phyloP scores from a whole-genome alignment of 345 rosid genomes.

The Arabis hirsuta region DNA sequence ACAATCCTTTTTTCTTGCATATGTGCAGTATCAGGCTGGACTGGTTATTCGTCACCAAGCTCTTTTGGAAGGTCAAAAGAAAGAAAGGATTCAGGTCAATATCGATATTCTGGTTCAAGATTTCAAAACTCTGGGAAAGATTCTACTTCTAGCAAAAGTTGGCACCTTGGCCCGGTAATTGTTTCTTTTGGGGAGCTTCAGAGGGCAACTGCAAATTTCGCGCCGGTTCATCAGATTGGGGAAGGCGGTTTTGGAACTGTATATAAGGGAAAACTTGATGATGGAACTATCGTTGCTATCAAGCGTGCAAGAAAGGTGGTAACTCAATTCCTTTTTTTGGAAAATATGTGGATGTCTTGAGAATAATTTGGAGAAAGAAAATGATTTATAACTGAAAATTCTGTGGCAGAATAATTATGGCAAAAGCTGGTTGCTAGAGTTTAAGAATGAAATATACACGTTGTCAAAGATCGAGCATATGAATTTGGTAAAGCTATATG shows the following conservation, averaged over 20 bases:
- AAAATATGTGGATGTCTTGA: background rate
- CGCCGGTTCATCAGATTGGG: slow-evolving; percentile 65
- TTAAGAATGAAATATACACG: slow-evolving; percentile 82
- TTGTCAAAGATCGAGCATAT: slow-evolving; percentile 90
- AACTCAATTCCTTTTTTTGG: background rate
- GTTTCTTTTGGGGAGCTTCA: slow-evolving; percentile 70
- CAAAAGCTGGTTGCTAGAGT: slow-evolving; percentile 55
- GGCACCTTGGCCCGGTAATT: slow-evolving; percentile 41
- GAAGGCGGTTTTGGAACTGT: slow-evolving; percentile 85
- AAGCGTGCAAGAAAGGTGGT: slow-evolving; percentile 87
- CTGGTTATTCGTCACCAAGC: slow-evolving; percentile 59
- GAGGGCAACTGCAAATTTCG: slow-evolving; percentile 79
- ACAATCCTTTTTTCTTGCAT: background rate
- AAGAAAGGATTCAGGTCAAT: slow-evolving; percentile 56
- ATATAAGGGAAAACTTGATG: slow-evolving; percentile 75
- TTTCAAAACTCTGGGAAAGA: slow-evolving; percentile 18
- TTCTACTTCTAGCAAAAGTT: slow-evolving; percentile 54
- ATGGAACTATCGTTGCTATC: slow-evolving; percentile 81
- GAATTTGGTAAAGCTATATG: slow-evolving; percentile 78
- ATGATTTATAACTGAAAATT: slow-evolving; percentile 26
- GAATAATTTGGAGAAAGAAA: background rate
- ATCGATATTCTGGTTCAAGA: slow-evolving; percentile 46
- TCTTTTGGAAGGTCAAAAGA: slow-evolving; percentile 46
- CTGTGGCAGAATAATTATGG: slow-evolving; percentile 60
- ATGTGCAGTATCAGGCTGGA: slow-evolving; percentile 51